phyloP scores from a whole-genome alignment of 192 early-diverging fungal genomes.

The Podila minutissima region DNA sequence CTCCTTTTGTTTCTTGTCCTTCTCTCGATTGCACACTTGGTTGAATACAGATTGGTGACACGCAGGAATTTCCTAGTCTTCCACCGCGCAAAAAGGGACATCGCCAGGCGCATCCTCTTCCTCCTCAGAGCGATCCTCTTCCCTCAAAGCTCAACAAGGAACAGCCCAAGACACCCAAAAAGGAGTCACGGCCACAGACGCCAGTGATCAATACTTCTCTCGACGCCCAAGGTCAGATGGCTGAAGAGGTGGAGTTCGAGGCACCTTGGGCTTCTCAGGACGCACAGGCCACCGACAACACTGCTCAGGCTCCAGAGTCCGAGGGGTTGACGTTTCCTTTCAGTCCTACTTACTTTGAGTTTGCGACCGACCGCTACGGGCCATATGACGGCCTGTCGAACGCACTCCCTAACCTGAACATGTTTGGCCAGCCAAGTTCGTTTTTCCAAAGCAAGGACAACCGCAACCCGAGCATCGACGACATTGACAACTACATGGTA shows the following conservation, averaged over 20 bases:
- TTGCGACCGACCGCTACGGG: too few relatives aligned
- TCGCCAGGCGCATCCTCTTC: not conserved
- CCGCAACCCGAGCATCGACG: conserved; percentile 19
- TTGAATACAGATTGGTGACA: conserved; percentile 23
- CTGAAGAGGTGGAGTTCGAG: too few relatives aligned
- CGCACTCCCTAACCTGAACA: not conserved
- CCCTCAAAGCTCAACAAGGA: too few relatives aligned
- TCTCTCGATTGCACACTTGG: too few relatives aligned
- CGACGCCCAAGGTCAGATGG: too few relatives aligned
- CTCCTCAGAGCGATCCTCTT: not conserved
- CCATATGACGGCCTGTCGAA: not conserved
- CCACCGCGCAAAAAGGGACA: conserved; percentile 3
- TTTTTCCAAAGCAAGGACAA: conserved; percentile 20
- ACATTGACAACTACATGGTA: conserved; percentile 46
- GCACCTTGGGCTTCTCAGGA: too few relatives aligned
- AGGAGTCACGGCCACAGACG: too few relatives aligned
- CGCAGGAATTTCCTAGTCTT: conserved; percentile 34
- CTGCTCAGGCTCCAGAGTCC: too few relatives aligned
- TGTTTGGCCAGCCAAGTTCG: conserved; percentile 6
- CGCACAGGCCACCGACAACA: too few relatives aligned
- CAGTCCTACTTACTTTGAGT: conserved; percentile 22
- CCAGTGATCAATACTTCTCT: too few relatives aligned
- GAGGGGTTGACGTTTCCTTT: not conserved
- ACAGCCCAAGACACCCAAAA: too few relatives aligned
- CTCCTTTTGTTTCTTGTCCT: not conserved